Evolutionary conservation across 495 filamentous ascomycete species (phyloP), one percentile per base, ranked within the genome.

Genomic region (Cairneyella variabilis): DNA sequence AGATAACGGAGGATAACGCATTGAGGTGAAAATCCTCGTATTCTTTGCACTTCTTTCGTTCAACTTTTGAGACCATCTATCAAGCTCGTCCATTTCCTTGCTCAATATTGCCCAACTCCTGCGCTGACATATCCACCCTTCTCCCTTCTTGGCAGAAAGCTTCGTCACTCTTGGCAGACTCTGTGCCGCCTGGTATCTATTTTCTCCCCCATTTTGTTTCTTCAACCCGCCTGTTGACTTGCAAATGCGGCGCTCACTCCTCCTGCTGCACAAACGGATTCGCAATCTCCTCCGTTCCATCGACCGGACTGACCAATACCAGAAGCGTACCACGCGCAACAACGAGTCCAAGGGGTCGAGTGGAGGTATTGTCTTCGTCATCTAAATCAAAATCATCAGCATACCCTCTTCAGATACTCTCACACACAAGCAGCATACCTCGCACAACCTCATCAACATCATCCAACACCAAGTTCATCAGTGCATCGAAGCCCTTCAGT

Each of bases 391-490:
- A 34, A 7, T 34, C 7, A 14, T 34, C 30, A 34, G 7, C 14
- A 34, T 34, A 7, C 30, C 7, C 30, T 34, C 7, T 34, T 34
- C 44, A 40, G 22, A 39, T 8, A 1, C 36, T 2, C 2, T n/a
- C n/a, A n/a, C n/a, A n/a, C n/a, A n/a, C n/a, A n/a, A 12, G 10
- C 12, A 22, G 60, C 77, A 56, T 61, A 96, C 92, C 92, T 73
- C 88, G 77, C 70, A 96, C 78, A 20, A 83, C 74, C 66, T 98
- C 93, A 70, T 95, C 84, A 18, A 93, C 91, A 48, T 97, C 89
- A 62, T 97, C 95, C 45, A 98, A 75, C 18, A 98, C 93, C 48
- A 98, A 73, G 68, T 97, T 98, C 92, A 97, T 97, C 30, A 98
- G 76, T 60, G 92, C 91, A 62, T 98, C 93, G 61, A 90, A 96